Conservation (phyloP, 768 basidiomycete species). For the Amanita rubescens region DNA sequence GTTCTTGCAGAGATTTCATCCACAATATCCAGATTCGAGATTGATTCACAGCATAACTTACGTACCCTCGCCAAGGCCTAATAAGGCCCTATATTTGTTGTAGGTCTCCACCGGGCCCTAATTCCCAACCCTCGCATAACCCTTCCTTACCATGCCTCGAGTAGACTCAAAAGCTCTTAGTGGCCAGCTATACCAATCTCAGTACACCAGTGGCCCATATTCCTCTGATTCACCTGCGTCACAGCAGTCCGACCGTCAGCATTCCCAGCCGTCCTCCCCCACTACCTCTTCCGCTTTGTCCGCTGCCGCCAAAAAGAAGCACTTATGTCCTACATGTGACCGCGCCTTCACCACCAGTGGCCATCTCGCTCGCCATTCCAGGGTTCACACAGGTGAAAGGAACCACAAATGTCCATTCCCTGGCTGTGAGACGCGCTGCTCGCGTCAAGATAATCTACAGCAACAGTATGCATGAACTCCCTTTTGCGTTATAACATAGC, state of each 20-base stretch:
- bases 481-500: neutral
- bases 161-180: conserved; percentile 23
- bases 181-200: conserved; percentile 27
- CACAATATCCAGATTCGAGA: conserved; percentile 1
- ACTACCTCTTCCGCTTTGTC: conserved; percentile 10
- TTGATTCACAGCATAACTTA: conserved; percentile 6
- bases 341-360: conserved; percentile 84
- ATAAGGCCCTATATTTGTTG: conserved; percentile 10
- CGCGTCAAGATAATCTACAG: conserved; percentile 81
- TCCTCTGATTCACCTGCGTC: conserved; percentile 18
- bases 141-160: conserved; percentile 28
- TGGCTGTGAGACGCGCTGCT: conserved; percentile 89
- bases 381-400: conserved; percentile 87
- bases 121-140: conserved; percentile 7
- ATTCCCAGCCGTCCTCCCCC: neutral
- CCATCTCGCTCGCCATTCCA: conserved; percentile 81
- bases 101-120: conserved; percentile 3
- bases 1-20: conserved; percentile 2
- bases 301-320: conserved; percentile 34
- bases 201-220: conserved; percentile 20
- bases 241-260: conserved; percentile 12
- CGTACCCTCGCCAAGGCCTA: conserved; percentile 5
- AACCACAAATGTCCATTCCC: conserved; percentile 94
- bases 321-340: conserved; percentile 67
- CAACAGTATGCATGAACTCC: conserved; percentile 34